These are phyloP conservation scores for Coffea canephora DNA, from an alignment of 257 asterid genomes.

Conservation along the genomic window DNA sequence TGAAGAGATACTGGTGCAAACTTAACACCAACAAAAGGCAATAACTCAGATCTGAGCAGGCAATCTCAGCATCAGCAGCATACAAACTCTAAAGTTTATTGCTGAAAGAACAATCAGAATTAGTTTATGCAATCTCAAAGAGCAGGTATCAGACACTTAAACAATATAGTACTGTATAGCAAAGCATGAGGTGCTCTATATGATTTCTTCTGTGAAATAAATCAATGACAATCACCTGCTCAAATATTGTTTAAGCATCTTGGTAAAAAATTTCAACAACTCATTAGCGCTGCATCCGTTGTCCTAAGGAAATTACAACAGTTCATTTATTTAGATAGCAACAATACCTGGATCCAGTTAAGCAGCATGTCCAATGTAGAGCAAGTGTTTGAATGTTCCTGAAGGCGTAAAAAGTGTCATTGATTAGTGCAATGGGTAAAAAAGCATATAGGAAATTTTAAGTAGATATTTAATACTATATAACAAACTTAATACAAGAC, in stretches of 20 bases:
- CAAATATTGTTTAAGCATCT: background rate
- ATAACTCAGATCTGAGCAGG: background rate
- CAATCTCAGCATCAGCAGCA: background rate
- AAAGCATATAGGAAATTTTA: background rate
- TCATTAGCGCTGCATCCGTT: background rate
- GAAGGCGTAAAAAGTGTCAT: conserved; percentile 12
- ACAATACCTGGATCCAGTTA: conserved; percentile 82
- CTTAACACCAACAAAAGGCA: background rate
- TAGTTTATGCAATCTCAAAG: background rate
- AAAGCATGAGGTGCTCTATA: background rate
- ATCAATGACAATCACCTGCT: background rate
- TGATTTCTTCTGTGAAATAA: background rate
- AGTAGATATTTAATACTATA: background rate
- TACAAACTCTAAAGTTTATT: background rate
- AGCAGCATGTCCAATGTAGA: conserved; percentile 72
- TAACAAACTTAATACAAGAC: background rate
- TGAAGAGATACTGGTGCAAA: background rate
- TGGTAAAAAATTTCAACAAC: background rate
- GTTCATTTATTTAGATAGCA: conserved; percentile 6
- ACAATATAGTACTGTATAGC: background rate
- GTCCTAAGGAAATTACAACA: conserved; percentile 5
- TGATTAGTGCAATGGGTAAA: conserved; percentile 2
- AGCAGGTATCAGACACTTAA: background rate
- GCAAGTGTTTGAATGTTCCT: conserved; percentile 55
- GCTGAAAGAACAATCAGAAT: background rate